Conservation (phyloP, 208 protist species). For the Leishmania guyanensis region DNA sequence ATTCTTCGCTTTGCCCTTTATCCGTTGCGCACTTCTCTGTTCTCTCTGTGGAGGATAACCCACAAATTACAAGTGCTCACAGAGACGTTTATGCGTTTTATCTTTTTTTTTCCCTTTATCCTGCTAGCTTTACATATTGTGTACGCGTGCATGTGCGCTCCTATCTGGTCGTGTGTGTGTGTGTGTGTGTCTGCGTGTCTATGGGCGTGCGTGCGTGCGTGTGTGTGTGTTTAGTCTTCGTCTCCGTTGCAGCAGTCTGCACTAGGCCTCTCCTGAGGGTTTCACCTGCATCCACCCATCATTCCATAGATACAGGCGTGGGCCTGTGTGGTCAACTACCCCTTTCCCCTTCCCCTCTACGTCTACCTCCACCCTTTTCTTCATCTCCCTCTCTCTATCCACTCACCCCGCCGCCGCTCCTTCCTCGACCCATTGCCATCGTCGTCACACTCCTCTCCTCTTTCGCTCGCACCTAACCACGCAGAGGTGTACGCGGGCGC, state of each 20-base stretch:
- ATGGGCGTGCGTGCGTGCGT: neutral
- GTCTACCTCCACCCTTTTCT: neutral
- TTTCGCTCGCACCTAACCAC: neutral
- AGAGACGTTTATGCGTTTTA: neutral
- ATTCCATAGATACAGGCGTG: neutral
- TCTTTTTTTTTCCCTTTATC: neutral
- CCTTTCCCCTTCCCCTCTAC: neutral
- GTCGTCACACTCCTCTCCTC: neutral
- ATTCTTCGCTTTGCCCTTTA: neutral
- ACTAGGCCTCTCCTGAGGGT: neutral
- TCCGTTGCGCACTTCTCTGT: neutral
- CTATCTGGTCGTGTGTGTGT: slow-evolving; percentile 1
- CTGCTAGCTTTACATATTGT: neutral
- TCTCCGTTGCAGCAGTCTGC: neutral
- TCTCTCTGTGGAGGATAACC: neutral
- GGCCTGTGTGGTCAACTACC: neutral
- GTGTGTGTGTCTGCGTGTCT: neutral
- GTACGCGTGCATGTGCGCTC: neutral
- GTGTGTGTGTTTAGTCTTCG: neutral
- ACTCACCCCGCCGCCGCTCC: neutral
- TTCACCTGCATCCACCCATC: neutral
- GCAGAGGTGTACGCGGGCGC: neutral
- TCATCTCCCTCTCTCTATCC: neutral
- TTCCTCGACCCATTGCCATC: neutral
- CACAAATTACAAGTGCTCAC: neutral